A percentile compares a stretch with the other conserved stretches of the same genome.
These are phyloP conservation scores for Pleurozium schreberi DNA, from an alignment of 225 moss, liverwort and hornwort genomes.

Conservation along the genomic window DNA sequence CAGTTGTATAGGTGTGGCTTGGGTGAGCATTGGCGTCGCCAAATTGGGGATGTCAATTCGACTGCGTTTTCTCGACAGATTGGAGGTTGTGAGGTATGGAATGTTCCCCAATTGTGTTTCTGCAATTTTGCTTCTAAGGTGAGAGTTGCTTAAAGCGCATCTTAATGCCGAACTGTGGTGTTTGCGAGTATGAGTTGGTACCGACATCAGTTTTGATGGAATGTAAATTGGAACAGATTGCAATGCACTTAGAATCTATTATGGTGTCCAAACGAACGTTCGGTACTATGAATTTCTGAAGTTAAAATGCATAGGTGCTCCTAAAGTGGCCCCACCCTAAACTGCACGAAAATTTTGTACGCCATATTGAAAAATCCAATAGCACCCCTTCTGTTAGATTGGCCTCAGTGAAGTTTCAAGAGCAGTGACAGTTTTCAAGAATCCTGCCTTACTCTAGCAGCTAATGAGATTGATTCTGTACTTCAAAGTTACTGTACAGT, in stretches of 20 bases:
- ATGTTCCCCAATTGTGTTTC: not conserved
- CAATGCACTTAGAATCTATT: not conserved
- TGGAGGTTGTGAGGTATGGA: slow-evolving; percentile 72
- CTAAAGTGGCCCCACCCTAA: not conserved
- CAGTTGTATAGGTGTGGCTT: slow-evolving; percentile 56
- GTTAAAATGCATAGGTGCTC: not conserved
- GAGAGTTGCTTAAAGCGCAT: not conserved
- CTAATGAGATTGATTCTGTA: not conserved
- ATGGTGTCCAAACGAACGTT: not conserved
- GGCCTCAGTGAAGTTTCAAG: not conserved
- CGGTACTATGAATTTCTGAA: not conserved
- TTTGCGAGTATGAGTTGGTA: not conserved
- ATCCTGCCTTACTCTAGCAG: not conserved
- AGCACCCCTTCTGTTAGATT: not conserved
- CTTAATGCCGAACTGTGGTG: not conserved
- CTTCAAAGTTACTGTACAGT: not conserved
- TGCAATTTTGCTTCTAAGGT: not conserved
- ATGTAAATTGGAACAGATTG: not conserved
- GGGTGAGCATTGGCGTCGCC: slow-evolving; percentile 74
- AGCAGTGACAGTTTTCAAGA: not conserved
- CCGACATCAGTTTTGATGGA: not conserved
- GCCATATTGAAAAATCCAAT: not conserved
- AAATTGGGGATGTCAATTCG: slow-evolving; percentile 56
- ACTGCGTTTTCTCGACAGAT: slow-evolving; percentile 52
- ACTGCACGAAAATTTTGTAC: not conserved